Conservation (phyloP, 257 asterid genomes). For the Euphrasia confusa region DNA sequence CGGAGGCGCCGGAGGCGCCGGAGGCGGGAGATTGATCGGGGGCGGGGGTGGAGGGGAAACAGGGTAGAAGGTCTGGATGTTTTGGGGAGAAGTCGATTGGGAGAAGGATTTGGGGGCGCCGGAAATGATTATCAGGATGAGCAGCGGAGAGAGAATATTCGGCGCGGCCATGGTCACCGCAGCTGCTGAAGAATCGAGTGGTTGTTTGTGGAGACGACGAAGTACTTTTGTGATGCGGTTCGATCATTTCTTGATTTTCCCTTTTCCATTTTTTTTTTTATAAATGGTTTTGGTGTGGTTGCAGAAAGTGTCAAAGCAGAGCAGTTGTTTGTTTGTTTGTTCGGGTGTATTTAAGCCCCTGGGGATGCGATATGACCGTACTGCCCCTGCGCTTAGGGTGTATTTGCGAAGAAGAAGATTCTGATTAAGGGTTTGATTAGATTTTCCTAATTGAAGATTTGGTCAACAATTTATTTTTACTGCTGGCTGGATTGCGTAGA, state of each 20-base stretch:
- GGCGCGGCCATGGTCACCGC: conserved; percentile 37
- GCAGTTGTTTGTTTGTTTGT: conserved; percentile 47
- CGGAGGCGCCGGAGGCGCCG: conserved; percentile 24
- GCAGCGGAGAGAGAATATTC: conserved; percentile 17
- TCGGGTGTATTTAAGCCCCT: conserved; percentile 30
- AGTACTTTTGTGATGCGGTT: neutral
- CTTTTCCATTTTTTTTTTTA: neutral
- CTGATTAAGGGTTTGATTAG: neutral
- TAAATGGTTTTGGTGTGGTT: conserved; percentile 35
- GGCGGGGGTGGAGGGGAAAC: conserved; percentile 32
- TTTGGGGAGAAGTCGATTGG: conserved; percentile 34
- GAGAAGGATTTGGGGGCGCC: conserved; percentile 31
- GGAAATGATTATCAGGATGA: conserved; percentile 33
- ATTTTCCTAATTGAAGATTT: neutral
- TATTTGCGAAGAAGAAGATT: neutral
- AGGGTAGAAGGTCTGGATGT: conserved; percentile 63
- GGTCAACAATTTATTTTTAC: no score
- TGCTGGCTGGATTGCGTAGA: conserved; percentile 18
- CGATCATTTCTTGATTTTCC: conserved; percentile 41
- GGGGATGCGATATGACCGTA: conserved; percentile 21
- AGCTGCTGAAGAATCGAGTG: conserved; percentile 21
- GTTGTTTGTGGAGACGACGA: conserved; percentile 22
- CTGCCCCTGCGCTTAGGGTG: conserved; percentile 9
- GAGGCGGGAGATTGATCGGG: conserved; percentile 16
- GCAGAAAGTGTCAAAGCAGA: conserved; percentile 54